Evolutionary conservation across 495 filamentous ascomycete genomes (phyloP), one percentile per base, ranked within the genome.

Genomic region (Lentithecium fluviatile): DNA sequence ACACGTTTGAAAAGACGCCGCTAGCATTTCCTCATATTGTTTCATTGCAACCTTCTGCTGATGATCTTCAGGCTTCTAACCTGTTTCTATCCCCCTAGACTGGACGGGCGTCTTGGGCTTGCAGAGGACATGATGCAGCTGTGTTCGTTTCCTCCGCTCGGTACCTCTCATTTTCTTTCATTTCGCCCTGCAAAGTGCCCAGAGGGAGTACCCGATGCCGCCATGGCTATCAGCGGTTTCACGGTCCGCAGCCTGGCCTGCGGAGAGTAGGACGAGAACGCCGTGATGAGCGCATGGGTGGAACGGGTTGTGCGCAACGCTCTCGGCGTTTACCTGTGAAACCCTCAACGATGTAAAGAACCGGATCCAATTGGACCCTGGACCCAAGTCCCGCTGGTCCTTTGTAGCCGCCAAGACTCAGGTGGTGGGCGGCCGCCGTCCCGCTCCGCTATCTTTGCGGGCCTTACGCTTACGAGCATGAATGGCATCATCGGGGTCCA

Each of bases 181-280:
- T 42, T 62, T 55, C 19, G 13, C 26, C 32, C 15, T 15, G 6
- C 26, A 50, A 11, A 62, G 52, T 62, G 59, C 45, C 59, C 34
- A 55, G 58, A 8, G 12, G 17, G 19, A 20, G n/a, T 23, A 48
- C 19, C 51, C 11, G 43, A 46, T 25, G 29, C 45, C 36, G 59
- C 59, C 51, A 62, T 45, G 24, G 36, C 45, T 63, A 52, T 63
- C 60, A 57, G 52, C 46, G 60, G 60, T 63, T 63, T 52, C 56
- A 63, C 60, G 60, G 60, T 63, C 60, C 60, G 60, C 48, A 46
- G 52, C 52, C n/a, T n/a, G n/a, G n/a, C n/a, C n/a, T n/a, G n/a
- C 37, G 40, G 40, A 43, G 51, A 25, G 24, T 19, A 12, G 47
- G 6, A 25, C 29, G 15, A 49, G 15, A 34, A 24, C 34, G 36